These are phyloP conservation scores for Diaporthe ilicicola DNA, from an alignment of 2,329 filamentous ascomycete species.

Conservation along the genomic window DNA sequence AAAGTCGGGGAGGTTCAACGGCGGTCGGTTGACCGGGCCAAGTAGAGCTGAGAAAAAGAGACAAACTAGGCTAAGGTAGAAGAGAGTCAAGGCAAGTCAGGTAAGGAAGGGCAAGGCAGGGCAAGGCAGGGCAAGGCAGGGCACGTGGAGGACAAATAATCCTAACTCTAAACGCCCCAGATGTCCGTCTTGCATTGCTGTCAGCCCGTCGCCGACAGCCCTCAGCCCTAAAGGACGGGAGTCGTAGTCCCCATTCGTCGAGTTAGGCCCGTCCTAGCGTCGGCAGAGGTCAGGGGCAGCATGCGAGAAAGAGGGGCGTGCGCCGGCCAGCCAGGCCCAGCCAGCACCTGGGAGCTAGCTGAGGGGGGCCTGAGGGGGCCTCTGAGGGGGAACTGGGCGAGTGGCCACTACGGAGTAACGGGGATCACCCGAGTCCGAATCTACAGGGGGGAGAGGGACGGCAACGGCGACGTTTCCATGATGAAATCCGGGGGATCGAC, in stretches of 20 bases:
- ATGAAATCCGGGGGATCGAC: slow-evolving; percentile 18
- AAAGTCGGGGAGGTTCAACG: neutral
- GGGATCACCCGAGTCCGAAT: slow-evolving; percentile 14
- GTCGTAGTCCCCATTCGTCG: neutral
- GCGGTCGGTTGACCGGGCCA: neutral
- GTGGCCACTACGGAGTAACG: neutral
- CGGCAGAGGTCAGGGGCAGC: slow-evolving; percentile 12
- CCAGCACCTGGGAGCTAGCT: neutral
- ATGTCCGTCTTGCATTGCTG: neutral
- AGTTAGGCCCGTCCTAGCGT: slow-evolving; percentile 6
- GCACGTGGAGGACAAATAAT: neutral
- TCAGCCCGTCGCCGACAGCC: neutral
- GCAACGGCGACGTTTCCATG: neutral
- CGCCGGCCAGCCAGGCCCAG: neutral
- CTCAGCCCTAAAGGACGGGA: slow-evolving; percentile 8
- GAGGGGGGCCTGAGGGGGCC: neutral
- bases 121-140: neutral
- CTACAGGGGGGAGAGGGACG: neutral
- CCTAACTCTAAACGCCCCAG: slow-evolving; percentile 5
- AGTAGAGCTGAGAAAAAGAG: neutral
- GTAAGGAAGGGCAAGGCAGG: neutral
- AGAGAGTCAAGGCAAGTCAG: neutral
- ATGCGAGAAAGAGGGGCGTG: slow-evolving; percentile 12
- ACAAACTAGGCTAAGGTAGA: neutral
- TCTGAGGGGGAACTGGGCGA: no score